phyloP scores from a whole-genome alignment of 768 basidiomycete genomes.

The Mycena galopus region DNA sequence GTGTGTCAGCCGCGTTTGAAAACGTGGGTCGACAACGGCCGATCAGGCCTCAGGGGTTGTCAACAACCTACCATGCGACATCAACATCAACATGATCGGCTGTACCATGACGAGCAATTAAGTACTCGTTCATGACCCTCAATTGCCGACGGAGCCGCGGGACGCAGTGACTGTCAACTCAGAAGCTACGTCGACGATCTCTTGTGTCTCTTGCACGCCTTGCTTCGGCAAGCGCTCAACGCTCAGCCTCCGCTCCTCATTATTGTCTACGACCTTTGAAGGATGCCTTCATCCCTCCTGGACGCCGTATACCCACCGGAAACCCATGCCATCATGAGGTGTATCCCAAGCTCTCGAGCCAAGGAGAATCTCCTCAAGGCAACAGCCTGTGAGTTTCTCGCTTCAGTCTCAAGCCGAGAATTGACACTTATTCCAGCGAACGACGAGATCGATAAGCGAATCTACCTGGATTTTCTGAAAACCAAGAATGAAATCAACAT shows the following conservation, averaged over 20 bases:
- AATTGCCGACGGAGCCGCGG: too few relatives aligned
- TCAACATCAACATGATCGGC: too few relatives aligned
- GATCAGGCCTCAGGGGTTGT: too few relatives aligned
- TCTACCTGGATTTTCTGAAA: constrained; percentile 88
- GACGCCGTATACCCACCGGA: constrained; percentile 4
- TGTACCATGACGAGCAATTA: too few relatives aligned
- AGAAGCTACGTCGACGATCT: constrained; percentile 2
- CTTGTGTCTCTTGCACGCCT: background rate
- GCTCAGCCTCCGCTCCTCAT: background rate
- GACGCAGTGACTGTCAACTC: background rate
- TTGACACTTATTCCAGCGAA: constrained; percentile 66
- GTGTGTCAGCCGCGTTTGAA: too few relatives aligned
- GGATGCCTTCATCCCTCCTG: constrained; percentile 2
- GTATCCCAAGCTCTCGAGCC: constrained; percentile 16
- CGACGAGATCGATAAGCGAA: constrained; percentile 92
- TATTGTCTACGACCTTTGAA: constrained; percentile 3
- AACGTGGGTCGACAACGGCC: too few relatives aligned
- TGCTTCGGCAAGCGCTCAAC: constrained; percentile 5
- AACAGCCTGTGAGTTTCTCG: constrained; percentile 13
- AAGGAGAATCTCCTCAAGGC: background rate
- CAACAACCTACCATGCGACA: too few relatives aligned
- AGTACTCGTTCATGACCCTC: too few relatives aligned
- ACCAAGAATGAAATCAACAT: constrained; percentile 92
- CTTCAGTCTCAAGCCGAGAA: background rate
- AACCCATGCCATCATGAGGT: constrained; percentile 4